Evolutionary conservation across 2,329 filamentous ascomycete species (phyloP).

Genomic region (Pochonia chlamydosporia): DNA sequence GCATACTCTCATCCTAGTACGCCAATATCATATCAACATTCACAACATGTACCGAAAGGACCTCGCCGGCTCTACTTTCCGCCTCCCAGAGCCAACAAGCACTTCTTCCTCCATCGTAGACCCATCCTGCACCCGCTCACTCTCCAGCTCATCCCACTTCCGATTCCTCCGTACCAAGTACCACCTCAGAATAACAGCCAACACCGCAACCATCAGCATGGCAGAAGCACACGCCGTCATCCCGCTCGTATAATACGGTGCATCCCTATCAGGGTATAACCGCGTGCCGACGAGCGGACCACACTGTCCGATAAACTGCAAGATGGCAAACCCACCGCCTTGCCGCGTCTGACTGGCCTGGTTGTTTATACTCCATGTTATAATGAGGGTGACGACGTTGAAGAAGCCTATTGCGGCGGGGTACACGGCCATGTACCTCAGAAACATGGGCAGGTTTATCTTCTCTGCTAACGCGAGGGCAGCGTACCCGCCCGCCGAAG

Average conservation of each 20-base stretch:
- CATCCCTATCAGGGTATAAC: conserved; percentile 55
- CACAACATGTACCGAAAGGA: conserved; percentile 44
- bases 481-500: conserved; percentile 56
- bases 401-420: conserved; percentile 79
- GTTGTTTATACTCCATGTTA: conserved; percentile 88
- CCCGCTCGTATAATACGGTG: conserved; percentile 55
- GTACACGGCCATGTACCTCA: conserved; percentile 70
- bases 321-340: conserved; percentile 69
- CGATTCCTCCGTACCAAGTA: conserved; percentile 49
- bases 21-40: not conserved
- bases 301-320: conserved; percentile 78
- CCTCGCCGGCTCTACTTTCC: conserved; percentile 15
- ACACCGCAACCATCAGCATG: conserved; percentile 53
- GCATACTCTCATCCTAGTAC: not conserved
- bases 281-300: conserved; percentile 67
- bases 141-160: conserved; percentile 31
- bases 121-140: conserved; percentile 15
- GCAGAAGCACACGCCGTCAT: conserved; percentile 58
- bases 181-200: conserved; percentile 49
- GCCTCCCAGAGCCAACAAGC: conserved; percentile 27
- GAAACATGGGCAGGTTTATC: conserved; percentile 34
- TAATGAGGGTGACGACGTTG: conserved; percentile 74
- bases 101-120: conserved; percentile 32
- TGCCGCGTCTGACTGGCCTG: conserved; percentile 63
- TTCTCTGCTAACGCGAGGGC: conserved; percentile 54